Evolutionary conservation across 176 grass and related monocot genomes (phyloP).

Genomic region (Aegilops tauschii): DNA sequence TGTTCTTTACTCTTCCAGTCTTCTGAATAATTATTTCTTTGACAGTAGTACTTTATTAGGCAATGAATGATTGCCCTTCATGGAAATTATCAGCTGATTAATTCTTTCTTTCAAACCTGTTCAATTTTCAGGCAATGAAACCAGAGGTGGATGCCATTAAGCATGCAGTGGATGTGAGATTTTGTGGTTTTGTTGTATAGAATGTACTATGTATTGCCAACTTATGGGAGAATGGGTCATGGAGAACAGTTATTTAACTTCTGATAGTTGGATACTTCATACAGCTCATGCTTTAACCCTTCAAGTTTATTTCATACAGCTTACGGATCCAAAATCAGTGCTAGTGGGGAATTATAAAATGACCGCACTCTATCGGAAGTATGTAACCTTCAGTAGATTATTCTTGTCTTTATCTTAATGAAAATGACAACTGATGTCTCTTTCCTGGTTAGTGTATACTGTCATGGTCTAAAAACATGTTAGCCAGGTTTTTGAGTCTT

Average conservation of each 20-base stretch:
- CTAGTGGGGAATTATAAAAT: slow-evolving; percentile 47
- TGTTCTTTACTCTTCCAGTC: neutral
- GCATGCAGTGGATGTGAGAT: slow-evolving; percentile 57
- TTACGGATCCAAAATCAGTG: slow-evolving; percentile 43
- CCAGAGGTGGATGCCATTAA: slow-evolving; percentile 80
- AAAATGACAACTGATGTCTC: neutral
- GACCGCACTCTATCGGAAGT: slow-evolving; percentile 63
- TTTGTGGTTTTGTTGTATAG: slow-evolving; percentile 22
- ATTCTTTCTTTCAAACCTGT: slow-evolving; percentile 24
- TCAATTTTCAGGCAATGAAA: slow-evolving; percentile 52
- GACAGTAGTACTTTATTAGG: neutral
- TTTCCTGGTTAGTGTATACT: slow-evolving; percentile 14
- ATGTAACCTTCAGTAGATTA: slow-evolving; percentile 20
- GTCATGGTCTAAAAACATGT: neutral
- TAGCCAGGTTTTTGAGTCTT: neutral
- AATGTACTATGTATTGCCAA: slow-evolving; percentile 27
- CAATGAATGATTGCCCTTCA: neutral
- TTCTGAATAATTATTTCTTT: neutral
- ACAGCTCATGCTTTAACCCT: slow-evolving; percentile 24
- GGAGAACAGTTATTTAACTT: slow-evolving; percentile 2
- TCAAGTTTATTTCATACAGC: slow-evolving; percentile 43
- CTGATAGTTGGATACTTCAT: slow-evolving; percentile 6
- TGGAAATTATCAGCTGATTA: slow-evolving; percentile 9
- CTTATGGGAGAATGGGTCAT: slow-evolving; percentile 6
- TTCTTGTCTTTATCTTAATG: slow-evolving; percentile 14